These are phyloP conservation scores for Syzygium aqueum DNA, from an alignment of 345 rosid species.

Conservation along the genomic window DNA sequence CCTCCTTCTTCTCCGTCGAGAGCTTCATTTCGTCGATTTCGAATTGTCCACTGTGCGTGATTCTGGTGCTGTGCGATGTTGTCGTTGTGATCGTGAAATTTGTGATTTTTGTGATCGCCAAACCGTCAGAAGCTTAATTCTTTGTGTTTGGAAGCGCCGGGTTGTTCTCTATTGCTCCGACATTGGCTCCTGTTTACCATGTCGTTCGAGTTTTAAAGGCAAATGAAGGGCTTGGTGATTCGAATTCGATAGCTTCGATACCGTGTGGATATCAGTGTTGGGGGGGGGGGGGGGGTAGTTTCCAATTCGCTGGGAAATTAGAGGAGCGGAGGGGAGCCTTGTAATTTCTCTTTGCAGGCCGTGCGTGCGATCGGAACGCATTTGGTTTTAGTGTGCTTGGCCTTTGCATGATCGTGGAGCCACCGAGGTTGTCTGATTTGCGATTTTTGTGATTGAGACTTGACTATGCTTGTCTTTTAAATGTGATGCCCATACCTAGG, in stretches of 20 bases:
- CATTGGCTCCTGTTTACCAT: background rate
- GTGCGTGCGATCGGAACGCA: background rate
- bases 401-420: background rate
- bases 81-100: background rate
- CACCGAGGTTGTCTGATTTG: background rate
- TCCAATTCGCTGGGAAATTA: background rate
- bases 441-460: background rate
- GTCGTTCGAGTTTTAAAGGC: background rate
- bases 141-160: background rate
- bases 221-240: background rate
- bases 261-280: background rate
- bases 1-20: background rate
- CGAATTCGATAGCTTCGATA: background rate
- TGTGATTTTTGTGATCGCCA: background rate
- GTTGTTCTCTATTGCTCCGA: background rate
- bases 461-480: background rate
- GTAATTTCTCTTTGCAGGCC: background rate
- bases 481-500: conserved; percentile 13
- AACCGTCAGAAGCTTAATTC: background rate
- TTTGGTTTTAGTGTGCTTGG: background rate
- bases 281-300: background rate
- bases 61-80: background rate
- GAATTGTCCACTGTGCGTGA: background rate
- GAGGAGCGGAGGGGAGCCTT: background rate
- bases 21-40: background rate